phyloP scores from a whole-genome alignment of 2,329 filamentous ascomycete species.

The Mycosphaerella sp. region DNA sequence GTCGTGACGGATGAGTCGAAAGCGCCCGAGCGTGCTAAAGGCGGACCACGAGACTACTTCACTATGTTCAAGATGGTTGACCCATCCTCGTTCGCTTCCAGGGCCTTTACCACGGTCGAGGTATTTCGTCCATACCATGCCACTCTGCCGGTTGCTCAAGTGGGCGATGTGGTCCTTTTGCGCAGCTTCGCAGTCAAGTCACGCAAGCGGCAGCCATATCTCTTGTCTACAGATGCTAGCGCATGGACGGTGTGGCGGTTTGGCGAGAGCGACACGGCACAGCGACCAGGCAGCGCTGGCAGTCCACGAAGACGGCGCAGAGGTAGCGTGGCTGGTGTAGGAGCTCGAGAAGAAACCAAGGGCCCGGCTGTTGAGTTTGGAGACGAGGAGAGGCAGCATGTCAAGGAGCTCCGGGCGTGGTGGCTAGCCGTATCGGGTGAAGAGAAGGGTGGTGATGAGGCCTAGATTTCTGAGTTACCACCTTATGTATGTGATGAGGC shows the following conservation, averaged over 20 bases:
- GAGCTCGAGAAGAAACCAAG: constrained; percentile 39
- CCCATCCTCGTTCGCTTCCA: constrained; percentile 19
- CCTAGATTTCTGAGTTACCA: no score
- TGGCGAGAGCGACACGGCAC: constrained; percentile 24
- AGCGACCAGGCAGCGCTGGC: constrained; percentile 10
- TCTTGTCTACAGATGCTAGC: constrained; percentile 41
- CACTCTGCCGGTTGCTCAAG: constrained; percentile 37
- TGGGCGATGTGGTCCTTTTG: constrained; percentile 43
- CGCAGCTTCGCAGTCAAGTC: constrained; percentile 41
- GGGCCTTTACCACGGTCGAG: constrained; percentile 30
- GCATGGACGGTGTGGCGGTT: constrained; percentile 45
- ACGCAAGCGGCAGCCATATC: constrained; percentile 32
- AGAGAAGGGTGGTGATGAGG: background rate
- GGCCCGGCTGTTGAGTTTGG: constrained; percentile 44
- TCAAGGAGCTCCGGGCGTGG: constrained; percentile 38
- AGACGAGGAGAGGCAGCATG: constrained; percentile 41
- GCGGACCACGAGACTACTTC: constrained; percentile 41
- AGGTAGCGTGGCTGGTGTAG: constrained; percentile 18
- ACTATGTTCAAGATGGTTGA: constrained; percentile 42
- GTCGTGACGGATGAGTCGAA: constrained; percentile 37
- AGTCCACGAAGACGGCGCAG: constrained; percentile 28
- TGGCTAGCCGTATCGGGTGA: constrained; percentile 24
- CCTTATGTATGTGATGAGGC: no score
- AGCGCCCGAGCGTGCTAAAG: constrained; percentile 35
- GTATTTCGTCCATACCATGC: constrained; percentile 41